These are phyloP conservation scores for Cercospora citrullina DNA, from an alignment of 2,329 filamentous ascomycete genomes.

Conservation along the genomic window DNA sequence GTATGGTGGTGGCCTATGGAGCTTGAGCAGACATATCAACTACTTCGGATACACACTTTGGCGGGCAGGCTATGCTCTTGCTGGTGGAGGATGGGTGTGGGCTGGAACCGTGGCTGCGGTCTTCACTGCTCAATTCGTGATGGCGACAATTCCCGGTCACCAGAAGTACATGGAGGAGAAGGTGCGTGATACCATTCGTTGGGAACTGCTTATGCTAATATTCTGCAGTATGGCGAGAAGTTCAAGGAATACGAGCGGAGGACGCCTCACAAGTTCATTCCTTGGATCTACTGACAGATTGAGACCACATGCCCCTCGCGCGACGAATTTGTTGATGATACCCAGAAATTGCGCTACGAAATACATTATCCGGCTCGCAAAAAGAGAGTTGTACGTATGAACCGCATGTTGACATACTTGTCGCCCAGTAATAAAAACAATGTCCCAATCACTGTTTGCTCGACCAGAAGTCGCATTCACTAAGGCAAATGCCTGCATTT, in stretches of 20 bases:
- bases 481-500: neutral
- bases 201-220: constrained; percentile 6
- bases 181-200: constrained; percentile 31
- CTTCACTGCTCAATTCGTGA: constrained; percentile 50
- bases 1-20: constrained; percentile 53
- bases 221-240: constrained; percentile 42
- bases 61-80: constrained; percentile 52
- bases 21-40: constrained; percentile 55
- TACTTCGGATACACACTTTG: constrained; percentile 56
- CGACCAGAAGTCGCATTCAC: neutral
- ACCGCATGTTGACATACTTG: neutral
- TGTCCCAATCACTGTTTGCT: neutral
- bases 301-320: neutral
- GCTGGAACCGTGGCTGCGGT: constrained; percentile 45
- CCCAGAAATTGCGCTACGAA: neutral
- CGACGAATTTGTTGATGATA: neutral
- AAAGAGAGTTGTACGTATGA: neutral
- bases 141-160: constrained; percentile 49
- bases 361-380: neutral
- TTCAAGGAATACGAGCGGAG: constrained; percentile 42
- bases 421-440: neutral
- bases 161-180: constrained; percentile 51
- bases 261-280: constrained; percentile 44
- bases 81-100: constrained; percentile 50
- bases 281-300: constrained; percentile 31